Percentiles rank a stretch among this genome's conserved stretches.
Conservation (phyloP, 495 filamentous ascomycete genomes). For the Aspergillus homomorphus region DNA sequence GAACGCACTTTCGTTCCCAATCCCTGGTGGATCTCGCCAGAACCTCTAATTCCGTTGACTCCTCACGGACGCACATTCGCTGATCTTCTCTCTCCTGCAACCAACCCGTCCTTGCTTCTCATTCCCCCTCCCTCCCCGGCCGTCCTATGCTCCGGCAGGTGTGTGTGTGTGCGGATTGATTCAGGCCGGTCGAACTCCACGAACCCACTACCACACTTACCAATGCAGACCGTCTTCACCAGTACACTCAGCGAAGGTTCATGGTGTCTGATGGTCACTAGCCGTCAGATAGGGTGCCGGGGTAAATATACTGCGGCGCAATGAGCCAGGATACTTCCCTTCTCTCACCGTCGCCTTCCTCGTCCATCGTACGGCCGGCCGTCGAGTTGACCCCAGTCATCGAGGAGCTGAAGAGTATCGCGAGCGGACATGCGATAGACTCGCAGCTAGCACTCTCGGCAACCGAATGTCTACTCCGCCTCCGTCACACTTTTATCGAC, state of each 20-base stretch:
- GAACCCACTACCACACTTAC: conserved; percentile 25
- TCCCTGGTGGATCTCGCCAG: conserved; percentile 4
- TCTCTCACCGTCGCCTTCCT: conserved; percentile 62
- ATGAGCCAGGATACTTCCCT: conserved; percentile 43
- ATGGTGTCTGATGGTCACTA: conserved; percentile 42
- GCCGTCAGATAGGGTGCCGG: conserved; percentile 36
- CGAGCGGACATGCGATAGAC: conserved; percentile 20
- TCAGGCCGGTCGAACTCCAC: neutral
- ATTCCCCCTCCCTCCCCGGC: conserved; percentile 7
- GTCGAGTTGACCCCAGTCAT: conserved; percentile 60
- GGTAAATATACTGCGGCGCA: conserved; percentile 38
- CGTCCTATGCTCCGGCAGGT: conserved; percentile 17
- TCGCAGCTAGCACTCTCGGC: conserved; percentile 31
- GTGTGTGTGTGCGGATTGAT: conserved; percentile 6
- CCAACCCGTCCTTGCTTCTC: conserved; percentile 14
- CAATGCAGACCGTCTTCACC: conserved; percentile 43
- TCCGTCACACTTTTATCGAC: conserved; percentile 59
- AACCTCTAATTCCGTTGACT: neutral
- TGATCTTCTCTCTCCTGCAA: conserved; percentile 13
- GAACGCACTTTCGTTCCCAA: neutral
- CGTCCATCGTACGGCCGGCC: conserved; percentile 54
- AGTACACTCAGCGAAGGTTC: conserved; percentile 32
- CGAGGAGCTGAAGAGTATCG: conserved; percentile 46
- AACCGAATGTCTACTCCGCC: conserved; percentile 40
- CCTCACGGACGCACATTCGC: conserved; percentile 17